Evolutionary conservation across 2,329 filamentous ascomycete genomes (phyloP), one percentile per base, ranked within the genome.

Genomic region (Claviceps digitariae): DNA sequence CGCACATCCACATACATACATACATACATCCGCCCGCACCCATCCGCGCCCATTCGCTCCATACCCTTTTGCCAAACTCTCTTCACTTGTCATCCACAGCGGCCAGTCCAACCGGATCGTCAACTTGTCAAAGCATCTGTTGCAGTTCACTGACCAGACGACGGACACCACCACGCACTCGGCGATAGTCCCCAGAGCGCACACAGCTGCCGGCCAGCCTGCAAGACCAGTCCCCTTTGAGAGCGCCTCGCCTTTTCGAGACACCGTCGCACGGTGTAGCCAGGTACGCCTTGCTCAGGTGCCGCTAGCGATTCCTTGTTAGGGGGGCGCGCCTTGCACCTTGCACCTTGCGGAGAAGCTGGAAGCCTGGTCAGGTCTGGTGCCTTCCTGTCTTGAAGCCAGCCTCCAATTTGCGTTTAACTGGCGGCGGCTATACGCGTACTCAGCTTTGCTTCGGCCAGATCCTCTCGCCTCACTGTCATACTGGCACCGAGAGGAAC

Each of bases 251-350:
- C 51, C 31, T 52, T 50, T 44, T 45, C 45, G 21, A 44, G 48
- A 31, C 31, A 48, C 13, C 15, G 51, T 51, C 46, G 53, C 57
- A 57, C 57, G 40, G 55, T 58, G 56, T 48, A 49, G 52, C 54
- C 25, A 43, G 50, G 50, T 47, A 54, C 55, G 55, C 46, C 46
- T 53, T 53, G 47, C 48, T 53, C 48, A 53, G 51, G 49, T 50
- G 56, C 52, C 51, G 46, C 56, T 51, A 50, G 50, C 45, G 40
- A 54, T 49, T 52, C 50, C 54, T 48, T 52, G 48, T 52, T 49
- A 43, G 43, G 44, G 31, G 21, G 31, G 54, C 12, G 38, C 34
- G n/a, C 50, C 50, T 45, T 27, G 50, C 41, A 47, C 48, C 38
- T 43, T 15, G 34, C 34, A 15, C 36, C 36, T 38, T 23, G 50